Conservation (phyloP, 305 asterid species). For the Ilex paraguariensis region DNA sequence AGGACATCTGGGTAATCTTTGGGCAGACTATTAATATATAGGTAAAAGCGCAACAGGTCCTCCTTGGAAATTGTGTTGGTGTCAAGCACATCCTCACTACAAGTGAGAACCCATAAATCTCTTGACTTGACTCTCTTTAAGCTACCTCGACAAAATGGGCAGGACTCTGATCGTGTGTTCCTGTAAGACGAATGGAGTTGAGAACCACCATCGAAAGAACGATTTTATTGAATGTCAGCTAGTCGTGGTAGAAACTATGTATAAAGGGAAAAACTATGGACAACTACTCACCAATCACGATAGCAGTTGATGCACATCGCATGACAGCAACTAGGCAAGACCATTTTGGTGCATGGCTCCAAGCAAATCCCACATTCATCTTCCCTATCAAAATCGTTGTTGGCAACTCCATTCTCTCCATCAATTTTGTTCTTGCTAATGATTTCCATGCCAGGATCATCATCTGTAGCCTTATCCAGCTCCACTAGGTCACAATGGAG, state of each 20-base stretch:
- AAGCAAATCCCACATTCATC: slow-evolving; percentile 79
- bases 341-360: slow-evolving; percentile 63
- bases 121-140: slow-evolving; percentile 56
- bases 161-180: slow-evolving; percentile 56
- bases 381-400: slow-evolving; percentile 46
- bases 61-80: slow-evolving; percentile 39
- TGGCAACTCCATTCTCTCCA: slow-evolving; percentile 11
- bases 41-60: slow-evolving; percentile 41
- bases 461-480: slow-evolving; percentile 14
- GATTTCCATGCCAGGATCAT: slow-evolving; percentile 16
- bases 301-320: slow-evolving; percentile 72
- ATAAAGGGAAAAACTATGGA: background rate
- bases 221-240: background rate
- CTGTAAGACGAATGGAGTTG: slow-evolving; percentile 13
- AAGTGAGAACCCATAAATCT: slow-evolving; percentile 61
- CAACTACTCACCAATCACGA: slow-evolving; percentile 39
- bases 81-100: slow-evolving; percentile 45
- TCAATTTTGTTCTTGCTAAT: slow-evolving; percentile 18
- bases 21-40: slow-evolving; percentile 54
- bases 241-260: background rate
- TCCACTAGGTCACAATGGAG: slow-evolving; percentile 28
- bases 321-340: slow-evolving; percentile 64
- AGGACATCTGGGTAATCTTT: slow-evolving; percentile 47
- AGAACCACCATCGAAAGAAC: no score
- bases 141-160: slow-evolving; percentile 74